A percentile compares a stretch with the other conserved stretches of the same genome.
Conservation (phyloP, 2,329 filamentous ascomycete genomes). For the Alternaria sp. region DNA sequence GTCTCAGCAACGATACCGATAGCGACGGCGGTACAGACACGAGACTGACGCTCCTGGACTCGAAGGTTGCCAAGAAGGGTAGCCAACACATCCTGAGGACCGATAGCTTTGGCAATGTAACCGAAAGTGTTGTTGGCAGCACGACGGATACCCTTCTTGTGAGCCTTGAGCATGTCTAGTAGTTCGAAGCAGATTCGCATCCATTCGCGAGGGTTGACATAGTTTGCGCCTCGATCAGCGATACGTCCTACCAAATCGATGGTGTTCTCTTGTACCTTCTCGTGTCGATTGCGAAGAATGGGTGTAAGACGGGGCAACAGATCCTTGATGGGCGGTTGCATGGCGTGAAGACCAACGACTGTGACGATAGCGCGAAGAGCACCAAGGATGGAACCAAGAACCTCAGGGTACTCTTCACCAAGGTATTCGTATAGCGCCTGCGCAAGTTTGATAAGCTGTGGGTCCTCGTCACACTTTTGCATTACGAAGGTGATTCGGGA, state of each 20-base stretch:
- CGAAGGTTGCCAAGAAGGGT: slow-evolving; percentile 95
- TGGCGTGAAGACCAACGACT: slow-evolving; percentile 95
- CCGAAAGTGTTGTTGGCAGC: slow-evolving; percentile 99
- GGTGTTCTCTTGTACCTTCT: slow-evolving; percentile 99
- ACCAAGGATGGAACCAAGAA: slow-evolving; percentile 93
- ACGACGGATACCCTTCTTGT: slow-evolving; percentile 98
- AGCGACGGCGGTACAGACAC: slow-evolving; percentile 97
- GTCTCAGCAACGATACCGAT: slow-evolving; percentile 99
- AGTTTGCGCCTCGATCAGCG: slow-evolving; percentile 94
- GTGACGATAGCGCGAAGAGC: slow-evolving; percentile 96
- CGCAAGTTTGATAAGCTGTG: slow-evolving; percentile 92
- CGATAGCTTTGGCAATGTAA: slow-evolving; percentile 99
- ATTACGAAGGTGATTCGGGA: slow-evolving; percentile 98
- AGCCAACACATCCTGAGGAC: slow-evolving; percentile 94
- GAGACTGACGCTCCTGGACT: slow-evolving; percentile 96
- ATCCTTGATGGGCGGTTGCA: slow-evolving; percentile 98
- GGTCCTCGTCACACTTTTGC: slow-evolving; percentile 97
- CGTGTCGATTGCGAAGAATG: slow-evolving; percentile 97
- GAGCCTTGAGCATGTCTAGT: slow-evolving; percentile 98
- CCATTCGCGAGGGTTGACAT: slow-evolving; percentile 97
- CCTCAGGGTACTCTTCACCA: slow-evolving; percentile 97
- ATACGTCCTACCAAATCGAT: slow-evolving; percentile 98
- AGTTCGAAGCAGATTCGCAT: slow-evolving; percentile 99
- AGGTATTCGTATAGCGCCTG: slow-evolving; percentile 97
- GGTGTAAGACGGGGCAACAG: slow-evolving; percentile 92